A percentile compares a stretch with the other conserved stretches of the same genome.
phyloP scores from a whole-genome alignment of 2,329 filamentous ascomycete species.

The Alternaria brassicicola region DNA sequence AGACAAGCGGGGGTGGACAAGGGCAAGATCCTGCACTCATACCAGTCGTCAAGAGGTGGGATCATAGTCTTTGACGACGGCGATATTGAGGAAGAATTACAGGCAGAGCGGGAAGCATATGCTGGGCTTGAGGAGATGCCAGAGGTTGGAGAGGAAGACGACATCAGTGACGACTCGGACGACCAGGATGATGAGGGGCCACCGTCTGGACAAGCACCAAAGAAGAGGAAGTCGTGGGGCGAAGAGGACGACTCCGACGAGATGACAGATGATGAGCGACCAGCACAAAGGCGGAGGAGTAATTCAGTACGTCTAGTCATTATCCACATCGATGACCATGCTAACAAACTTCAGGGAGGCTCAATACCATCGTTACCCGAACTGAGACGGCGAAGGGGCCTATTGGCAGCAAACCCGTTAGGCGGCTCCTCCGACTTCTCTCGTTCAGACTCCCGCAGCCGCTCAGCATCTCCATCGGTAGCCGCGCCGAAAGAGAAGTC shows the following conservation, averaged over 20 bases:
- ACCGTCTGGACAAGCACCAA: constrained; percentile 45
- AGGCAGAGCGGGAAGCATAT: constrained; percentile 78
- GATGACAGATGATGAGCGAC: constrained; percentile 76
- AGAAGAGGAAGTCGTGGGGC: constrained; percentile 51
- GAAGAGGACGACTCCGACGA: constrained; percentile 68
- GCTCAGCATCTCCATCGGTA: constrained; percentile 44
- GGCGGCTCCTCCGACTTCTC: constrained; percentile 50
- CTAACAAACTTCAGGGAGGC: constrained; percentile 47
- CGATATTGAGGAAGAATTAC: constrained; percentile 85
- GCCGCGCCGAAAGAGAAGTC: constrained; percentile 65
- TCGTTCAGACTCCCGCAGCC: constrained; percentile 48
- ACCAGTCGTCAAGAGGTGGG: constrained; percentile 80
- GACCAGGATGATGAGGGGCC: constrained; percentile 45
- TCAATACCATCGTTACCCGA: constrained; percentile 72
- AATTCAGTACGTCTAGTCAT: constrained; percentile 72
- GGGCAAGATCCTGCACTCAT: constrained; percentile 73
- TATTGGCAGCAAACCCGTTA: constrained; percentile 49
- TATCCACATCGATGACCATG: not conserved
- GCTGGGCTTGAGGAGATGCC: constrained; percentile 89
- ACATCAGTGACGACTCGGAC: constrained; percentile 63
- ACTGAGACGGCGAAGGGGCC: constrained; percentile 66
- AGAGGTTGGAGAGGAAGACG: constrained; percentile 76
- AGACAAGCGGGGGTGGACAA: constrained; percentile 71
- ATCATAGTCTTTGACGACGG: constrained; percentile 96
- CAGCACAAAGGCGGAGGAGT: constrained; percentile 80